Evolutionary conservation across 768 basidiomycete genomes (phyloP).

Genomic region (Zangia roseola): DNA sequence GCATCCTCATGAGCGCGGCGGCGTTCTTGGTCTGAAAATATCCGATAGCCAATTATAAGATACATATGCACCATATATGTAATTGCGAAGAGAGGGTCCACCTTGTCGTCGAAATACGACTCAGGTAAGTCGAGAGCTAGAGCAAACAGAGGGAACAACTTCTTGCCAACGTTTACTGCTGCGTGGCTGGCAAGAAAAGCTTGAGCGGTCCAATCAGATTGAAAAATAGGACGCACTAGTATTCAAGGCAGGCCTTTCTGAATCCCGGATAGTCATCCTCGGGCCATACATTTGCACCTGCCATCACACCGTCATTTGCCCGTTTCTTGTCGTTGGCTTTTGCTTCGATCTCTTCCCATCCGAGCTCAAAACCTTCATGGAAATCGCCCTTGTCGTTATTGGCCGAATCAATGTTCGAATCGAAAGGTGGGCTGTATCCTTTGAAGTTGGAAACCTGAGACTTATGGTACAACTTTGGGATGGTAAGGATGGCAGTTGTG

Average conservation of each 20-base stretch:
- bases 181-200: slow-evolving; percentile 42
- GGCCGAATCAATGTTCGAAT: slow-evolving; percentile 68
- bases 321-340: slow-evolving; percentile 27
- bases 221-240: slow-evolving; percentile 52
- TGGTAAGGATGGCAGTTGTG: too few relatives aligned
- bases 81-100: slow-evolving; percentile 11
- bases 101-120: slow-evolving; percentile 68
- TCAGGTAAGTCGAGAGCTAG: slow-evolving; percentile 61
- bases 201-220: too few relatives aligned
- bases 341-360: slow-evolving; percentile 55
- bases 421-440: slow-evolving; percentile 68
- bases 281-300: slow-evolving; percentile 81
- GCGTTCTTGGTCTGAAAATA: slow-evolving; percentile 53
- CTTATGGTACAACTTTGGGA: slow-evolving; percentile 60
- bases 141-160: slow-evolving; percentile 69
- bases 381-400: slow-evolving; percentile 75
- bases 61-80: too few relatives aligned
- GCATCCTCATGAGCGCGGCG: slow-evolving; percentile 61
- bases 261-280: slow-evolving; percentile 56
- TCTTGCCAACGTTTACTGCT: slow-evolving; percentile 51
- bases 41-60: not conserved
- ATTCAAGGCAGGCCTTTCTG: slow-evolving; percentile 53
- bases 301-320: slow-evolving; percentile 54
- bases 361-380: slow-evolving; percentile 89
- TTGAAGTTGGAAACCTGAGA: slow-evolving; percentile 66